Evolutionary conservation across 2,329 filamentous ascomycete species (phyloP).

Genomic region (Microdochium paspali): DNA sequence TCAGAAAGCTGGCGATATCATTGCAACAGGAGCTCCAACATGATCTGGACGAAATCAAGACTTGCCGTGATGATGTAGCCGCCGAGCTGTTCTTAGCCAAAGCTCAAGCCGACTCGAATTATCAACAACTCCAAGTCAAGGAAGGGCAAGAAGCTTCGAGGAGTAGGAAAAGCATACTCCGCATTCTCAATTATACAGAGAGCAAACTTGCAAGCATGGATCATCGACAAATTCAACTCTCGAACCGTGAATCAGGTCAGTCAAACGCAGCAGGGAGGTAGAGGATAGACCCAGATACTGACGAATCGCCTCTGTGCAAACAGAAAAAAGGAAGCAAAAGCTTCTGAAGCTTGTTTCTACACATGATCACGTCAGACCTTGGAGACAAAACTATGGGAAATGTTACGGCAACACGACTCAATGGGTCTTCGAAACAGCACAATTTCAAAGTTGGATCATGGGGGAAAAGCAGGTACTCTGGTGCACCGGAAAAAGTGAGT

Average conservation of each 20-base stretch:
- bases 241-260: not conserved
- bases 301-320: not conserved
- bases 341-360: conserved; percentile 17
- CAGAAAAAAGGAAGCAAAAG: conserved; percentile 7
- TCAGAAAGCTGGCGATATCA: conserved; percentile 12
- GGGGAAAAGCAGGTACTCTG: conserved; percentile 10
- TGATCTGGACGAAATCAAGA: conserved; percentile 11
- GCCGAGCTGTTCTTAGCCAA: conserved; percentile 14
- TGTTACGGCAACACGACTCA: conserved; percentile 14
- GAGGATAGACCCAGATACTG: conserved; percentile 1
- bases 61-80: conserved; percentile 10
- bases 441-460: conserved; percentile 15
- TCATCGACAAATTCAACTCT: not conserved
- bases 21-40: conserved; percentile 19
- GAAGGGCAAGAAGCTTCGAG: conserved; percentile 8
- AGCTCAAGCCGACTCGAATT: conserved; percentile 10
- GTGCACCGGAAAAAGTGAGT: conserved; percentile 21
- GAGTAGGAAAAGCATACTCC: conserved; percentile 1
- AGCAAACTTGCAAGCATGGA: conserved; percentile 1
- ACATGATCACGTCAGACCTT: conserved; percentile 12
- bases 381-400: conserved; percentile 17
- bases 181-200: conserved; percentile 1
- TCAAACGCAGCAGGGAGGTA: too few species aligned
- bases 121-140: conserved; percentile 10
- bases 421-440: conserved; percentile 14